Evolutionary conservation across 768 basidiomycete species (phyloP).

Genomic region (Lanmaoa pseudosensibilis): DNA sequence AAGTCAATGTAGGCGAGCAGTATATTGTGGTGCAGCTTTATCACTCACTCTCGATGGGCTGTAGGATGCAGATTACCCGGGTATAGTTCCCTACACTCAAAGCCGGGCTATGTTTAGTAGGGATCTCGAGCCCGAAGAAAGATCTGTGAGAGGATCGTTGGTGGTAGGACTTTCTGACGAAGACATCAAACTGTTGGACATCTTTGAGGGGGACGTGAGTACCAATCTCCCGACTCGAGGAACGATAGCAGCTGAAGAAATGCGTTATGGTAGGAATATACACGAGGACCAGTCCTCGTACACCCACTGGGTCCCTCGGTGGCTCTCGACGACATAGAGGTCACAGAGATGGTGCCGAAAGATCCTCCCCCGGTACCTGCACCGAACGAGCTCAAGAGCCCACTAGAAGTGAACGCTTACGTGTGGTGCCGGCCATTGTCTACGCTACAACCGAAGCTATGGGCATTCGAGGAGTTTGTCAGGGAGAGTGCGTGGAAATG

Average conservation of each 20-base stretch:
- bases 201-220: slow-evolving; percentile 79
- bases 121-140: slow-evolving; percentile 59
- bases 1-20: slow-evolving; percentile 53
- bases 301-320: slow-evolving; percentile 51
- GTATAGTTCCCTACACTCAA: slow-evolving; percentile 60
- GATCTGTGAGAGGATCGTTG: slow-evolving; percentile 73
- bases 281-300: slow-evolving; percentile 50
- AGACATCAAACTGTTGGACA: slow-evolving; percentile 72
- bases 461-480: slow-evolving; percentile 85
- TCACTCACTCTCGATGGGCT: slow-evolving; percentile 8
- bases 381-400: slow-evolving; percentile 31
- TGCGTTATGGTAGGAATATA: slow-evolving; percentile 64
- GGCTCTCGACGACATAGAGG: slow-evolving; percentile 27
- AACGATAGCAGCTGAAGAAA: neutral
- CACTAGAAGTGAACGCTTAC: slow-evolving; percentile 67
- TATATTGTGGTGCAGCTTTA: neutral
- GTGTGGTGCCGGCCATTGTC: slow-evolving; percentile 52
- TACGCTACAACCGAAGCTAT: slow-evolving; percentile 57
- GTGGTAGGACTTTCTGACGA: slow-evolving; percentile 65
- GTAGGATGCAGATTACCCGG: slow-evolving; percentile 80
- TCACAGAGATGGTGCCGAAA: slow-evolving; percentile 37
- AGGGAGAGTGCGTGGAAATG: slow-evolving; percentile 75
- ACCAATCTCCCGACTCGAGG: neutral
- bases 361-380: slow-evolving; percentile 44
- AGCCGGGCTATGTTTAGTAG: slow-evolving; percentile 48